Evolutionary conservation across 1,284 basidiomycete species (phyloP).

Genomic region (Ceratobasidium sp.): DNA sequence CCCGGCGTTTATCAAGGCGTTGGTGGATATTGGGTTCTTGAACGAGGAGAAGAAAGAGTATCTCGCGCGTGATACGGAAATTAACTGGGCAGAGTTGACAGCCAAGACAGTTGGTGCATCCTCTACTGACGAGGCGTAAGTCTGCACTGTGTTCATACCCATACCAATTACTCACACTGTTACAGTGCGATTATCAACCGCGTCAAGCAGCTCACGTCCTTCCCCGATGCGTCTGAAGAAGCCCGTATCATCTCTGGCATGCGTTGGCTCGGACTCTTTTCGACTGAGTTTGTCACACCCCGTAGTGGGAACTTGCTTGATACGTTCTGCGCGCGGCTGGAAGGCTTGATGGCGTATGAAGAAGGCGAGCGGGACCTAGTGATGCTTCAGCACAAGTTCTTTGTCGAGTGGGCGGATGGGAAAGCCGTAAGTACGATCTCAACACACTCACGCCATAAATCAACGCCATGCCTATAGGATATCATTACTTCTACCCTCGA

Average conservation of each 20-base stretch:
- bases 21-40: constrained; percentile 91
- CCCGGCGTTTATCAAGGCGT: constrained; percentile 93
- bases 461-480: constrained; percentile 63
- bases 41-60: constrained; percentile 81
- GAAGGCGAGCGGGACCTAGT: constrained; percentile 94
- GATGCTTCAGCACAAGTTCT: constrained; percentile 97
- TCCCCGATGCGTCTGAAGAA: constrained; percentile 76
- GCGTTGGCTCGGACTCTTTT: constrained; percentile 95
- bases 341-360: constrained; percentile 92
- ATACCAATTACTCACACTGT: constrained; percentile 37
- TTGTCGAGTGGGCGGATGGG: constrained; percentile 88
- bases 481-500: constrained; percentile 93
- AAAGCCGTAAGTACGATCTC: constrained; percentile 62
- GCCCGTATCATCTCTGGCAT: constrained; percentile 86
- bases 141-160: constrained; percentile 43
- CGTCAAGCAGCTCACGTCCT: constrained; percentile 74
- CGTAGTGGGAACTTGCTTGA: constrained; percentile 82
- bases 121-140: constrained; percentile 76
- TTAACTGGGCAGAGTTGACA: constrained; percentile 86
- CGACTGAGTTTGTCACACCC: constrained; percentile 70
- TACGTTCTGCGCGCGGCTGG: constrained; percentile 91
- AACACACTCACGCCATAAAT: constrained; percentile 39
- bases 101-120: constrained; percentile 80
- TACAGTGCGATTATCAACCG: constrained; percentile 71
- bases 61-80: constrained; percentile 67